Percentiles rank a stretch among this genome's conserved stretches.
These are phyloP conservation scores for Cucumis melo DNA, from an alignment of 306 rosid species.

Conservation along the genomic window DNA sequence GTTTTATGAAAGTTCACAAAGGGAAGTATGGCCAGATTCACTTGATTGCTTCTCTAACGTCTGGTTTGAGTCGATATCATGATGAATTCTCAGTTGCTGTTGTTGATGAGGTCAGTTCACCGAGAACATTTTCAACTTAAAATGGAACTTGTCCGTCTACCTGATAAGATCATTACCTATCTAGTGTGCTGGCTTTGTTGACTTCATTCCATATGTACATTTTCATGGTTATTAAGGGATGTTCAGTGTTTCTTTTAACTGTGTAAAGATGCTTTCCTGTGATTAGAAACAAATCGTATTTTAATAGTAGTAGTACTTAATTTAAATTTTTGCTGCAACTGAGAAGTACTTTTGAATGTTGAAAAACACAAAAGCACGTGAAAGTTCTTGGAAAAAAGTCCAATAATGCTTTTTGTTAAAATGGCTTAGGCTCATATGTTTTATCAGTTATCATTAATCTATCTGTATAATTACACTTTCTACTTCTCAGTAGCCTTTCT, in stretches of 20 bases:
- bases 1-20: slow-evolving; percentile 94
- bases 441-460: background rate
- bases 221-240: background rate
- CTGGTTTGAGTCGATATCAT: slow-evolving; percentile 96
- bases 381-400: background rate
- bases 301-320: background rate
- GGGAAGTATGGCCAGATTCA: slow-evolving; percentile 99
- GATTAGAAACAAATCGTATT: background rate
- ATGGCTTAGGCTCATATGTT: background rate
- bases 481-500: background rate
- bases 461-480: background rate
- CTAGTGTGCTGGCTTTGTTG: background rate
- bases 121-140: background rate
- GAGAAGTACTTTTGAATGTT: background rate
- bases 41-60: slow-evolving; percentile 88
- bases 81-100: slow-evolving; percentile 92
- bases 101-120: slow-evolving; percentile 71
- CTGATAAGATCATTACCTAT: background rate
- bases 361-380: background rate
- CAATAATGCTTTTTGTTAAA: background rate
- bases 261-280: background rate
- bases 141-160: background rate
- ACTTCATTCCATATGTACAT: background rate
- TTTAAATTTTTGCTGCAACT: background rate
- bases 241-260: background rate